Conservation (phyloP, 441 rosid genomes). For the Melastoma candidum region DNA sequence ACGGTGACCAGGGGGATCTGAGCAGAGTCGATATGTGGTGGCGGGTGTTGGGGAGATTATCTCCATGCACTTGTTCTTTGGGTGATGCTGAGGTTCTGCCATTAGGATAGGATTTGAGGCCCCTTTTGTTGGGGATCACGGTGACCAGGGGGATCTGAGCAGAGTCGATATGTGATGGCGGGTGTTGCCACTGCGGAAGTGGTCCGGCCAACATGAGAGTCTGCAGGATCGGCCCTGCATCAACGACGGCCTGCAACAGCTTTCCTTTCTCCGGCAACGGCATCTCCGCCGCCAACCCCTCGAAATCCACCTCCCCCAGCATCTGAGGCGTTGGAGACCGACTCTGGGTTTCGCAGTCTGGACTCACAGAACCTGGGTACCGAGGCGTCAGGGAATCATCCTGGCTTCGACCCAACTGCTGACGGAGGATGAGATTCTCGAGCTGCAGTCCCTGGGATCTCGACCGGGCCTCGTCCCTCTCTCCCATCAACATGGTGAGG, state of each 20-base stretch:
- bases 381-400: conserved; percentile 10
- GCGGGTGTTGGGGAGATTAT: conserved; percentile 40
- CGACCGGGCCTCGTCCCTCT: conserved; percentile 48
- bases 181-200: conserved; percentile 90
- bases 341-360: conserved; percentile 17
- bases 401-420: conserved; percentile 22
- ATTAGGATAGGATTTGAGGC: too few relatives aligned
- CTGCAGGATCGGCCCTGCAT: conserved; percentile 78
- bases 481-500: conserved; percentile 32
- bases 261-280: conserved; percentile 81
- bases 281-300: conserved; percentile 31
- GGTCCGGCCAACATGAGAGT: conserved; percentile 82
- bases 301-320: too few relatives aligned
- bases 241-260: conserved; percentile 76
- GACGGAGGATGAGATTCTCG: conserved; percentile 34
- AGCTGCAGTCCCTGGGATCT: conserved; percentile 33
- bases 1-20: too few relatives aligned
- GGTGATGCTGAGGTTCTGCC: too few relatives aligned
- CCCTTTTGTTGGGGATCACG: too few relatives aligned
- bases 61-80: too few relatives aligned
- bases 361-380: conserved; percentile 13
- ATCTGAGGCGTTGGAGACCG: too few relatives aligned
- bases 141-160: too few relatives aligned
- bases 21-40: conserved; percentile 42
- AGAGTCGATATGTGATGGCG: conserved; percentile 52